Base-by-base conservation (phyloP, 23 red algal genomes). In the Gracilariopsis chorda region DNA sequence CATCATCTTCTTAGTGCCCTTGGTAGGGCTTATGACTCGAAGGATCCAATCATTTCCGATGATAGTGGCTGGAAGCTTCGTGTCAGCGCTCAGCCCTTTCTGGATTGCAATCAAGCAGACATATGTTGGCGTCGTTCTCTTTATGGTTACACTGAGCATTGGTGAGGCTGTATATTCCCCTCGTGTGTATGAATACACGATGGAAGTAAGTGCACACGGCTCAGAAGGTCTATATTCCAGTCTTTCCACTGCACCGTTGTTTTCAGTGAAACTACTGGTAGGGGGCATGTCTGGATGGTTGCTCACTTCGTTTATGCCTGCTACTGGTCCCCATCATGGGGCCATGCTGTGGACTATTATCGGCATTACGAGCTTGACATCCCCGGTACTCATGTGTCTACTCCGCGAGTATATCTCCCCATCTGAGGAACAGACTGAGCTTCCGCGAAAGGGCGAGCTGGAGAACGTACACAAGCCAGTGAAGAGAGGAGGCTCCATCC, bases 281-380 rank as follows among this genome's bases (percentile, higher is more conserved):
- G 96, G 96, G 7, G 92, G 92, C 45, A 98, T 98, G 96, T 94
- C 90, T 4, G 96, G 96, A 34, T 84, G 63, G 73, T 70, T 98
- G 68, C 87, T 98, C 48, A 93, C 64, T 65, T 77, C 80, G 40
- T 98, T 87, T 58, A 95, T 93, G 74, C 90, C 96, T 0, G 68
- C 64, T 36, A 20, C 61, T 11, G 84, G 82, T 17, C 20, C 81
- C n/a, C 74, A 81, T 55, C 69, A 80, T 23, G 69, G 80, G 19
- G 75, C 70, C 39, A 59, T 86, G 62, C 24, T 94, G 12, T 94
- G 92, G 92, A 39, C 69, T 35, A 89, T 94, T 39, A 87, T 94
- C 30, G 92, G 92, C 28, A 34, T 82, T 35, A 88, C 92, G 27
- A 82, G 71, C 43, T 36, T 94, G 73, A 82, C 84, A 30, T 94